A percentile compares a stretch with the other conserved stretches of the same genome.
These are phyloP conservation scores for Ormosia semicastrata DNA, from an alignment of 306 rosid genomes.

Conservation along the genomic window DNA sequence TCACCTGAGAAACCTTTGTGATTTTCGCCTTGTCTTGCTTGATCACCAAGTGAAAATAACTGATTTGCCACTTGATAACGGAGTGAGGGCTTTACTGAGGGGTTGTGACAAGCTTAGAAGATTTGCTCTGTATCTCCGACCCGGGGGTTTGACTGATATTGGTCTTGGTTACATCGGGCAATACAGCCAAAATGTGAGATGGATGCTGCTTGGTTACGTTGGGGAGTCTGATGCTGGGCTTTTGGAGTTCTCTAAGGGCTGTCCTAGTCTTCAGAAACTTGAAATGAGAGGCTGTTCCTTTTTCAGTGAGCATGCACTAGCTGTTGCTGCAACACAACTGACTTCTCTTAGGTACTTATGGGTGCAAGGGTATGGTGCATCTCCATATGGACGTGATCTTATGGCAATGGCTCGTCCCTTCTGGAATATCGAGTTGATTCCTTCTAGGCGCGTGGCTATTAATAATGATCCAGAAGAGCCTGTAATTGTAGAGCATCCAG, in stretches of 20 bases:
- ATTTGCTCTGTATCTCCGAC: constrained; percentile 82
- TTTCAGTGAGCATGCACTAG: constrained; percentile 75
- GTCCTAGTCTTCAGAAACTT: constrained; percentile 86
- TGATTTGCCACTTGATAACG: constrained; percentile 88
- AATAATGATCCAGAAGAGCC: background rate
- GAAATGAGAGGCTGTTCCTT: constrained; percentile 91
- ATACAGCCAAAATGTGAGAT: constrained; percentile 77
- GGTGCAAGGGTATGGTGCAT: constrained; percentile 86
- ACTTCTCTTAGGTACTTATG: constrained; percentile 82
- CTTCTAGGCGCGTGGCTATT: constrained; percentile 47
- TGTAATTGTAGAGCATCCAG: constrained; percentile 54
- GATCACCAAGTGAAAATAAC: constrained; percentile 63
- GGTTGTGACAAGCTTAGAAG: constrained; percentile 83
- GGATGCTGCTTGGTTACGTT: constrained; percentile 93
- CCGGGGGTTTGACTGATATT: constrained; percentile 72
- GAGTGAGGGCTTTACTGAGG: constrained; percentile 71
- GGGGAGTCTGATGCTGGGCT: constrained; percentile 85
- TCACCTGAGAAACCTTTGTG: constrained; percentile 65
- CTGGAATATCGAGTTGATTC: constrained; percentile 92
- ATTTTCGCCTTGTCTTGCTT: constrained; percentile 87
- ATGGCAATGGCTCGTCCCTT: constrained; percentile 80
- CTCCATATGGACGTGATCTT: constrained; percentile 65
- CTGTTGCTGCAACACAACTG: constrained; percentile 65
- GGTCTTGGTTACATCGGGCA: constrained; percentile 81
- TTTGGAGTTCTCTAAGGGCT: constrained; percentile 70